phyloP scores from a whole-genome alignment of 176 grass and related monocot species.

The Pontederia crassipes region DNA sequence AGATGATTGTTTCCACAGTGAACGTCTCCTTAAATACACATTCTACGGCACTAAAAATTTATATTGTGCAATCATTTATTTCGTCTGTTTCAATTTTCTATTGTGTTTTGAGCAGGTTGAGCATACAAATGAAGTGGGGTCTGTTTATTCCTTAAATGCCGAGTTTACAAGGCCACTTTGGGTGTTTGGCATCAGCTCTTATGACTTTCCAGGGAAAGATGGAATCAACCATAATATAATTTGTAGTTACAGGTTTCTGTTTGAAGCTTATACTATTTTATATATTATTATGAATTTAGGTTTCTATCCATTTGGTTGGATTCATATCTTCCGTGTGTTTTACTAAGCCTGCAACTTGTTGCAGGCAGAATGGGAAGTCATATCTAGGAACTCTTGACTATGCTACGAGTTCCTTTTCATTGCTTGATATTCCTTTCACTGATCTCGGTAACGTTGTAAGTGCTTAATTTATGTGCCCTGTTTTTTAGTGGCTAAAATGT shows the following conservation, averaged over 20 bases:
- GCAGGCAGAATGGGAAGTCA: slow-evolving; percentile 71
- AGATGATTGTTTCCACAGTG: background rate
- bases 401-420: slow-evolving; percentile 56
- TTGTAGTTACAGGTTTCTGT: slow-evolving; percentile 76
- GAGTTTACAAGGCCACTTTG: slow-evolving; percentile 82
- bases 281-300: background rate
- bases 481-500: background rate
- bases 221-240: slow-evolving; percentile 36
- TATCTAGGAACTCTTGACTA: slow-evolving; percentile 70
- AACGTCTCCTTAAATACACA: background rate
- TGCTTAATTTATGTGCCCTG: slow-evolving; percentile 5
- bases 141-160: slow-evolving; percentile 63
- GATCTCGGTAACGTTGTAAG: slow-evolving; percentile 71
- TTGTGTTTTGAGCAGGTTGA: slow-evolving; percentile 47
- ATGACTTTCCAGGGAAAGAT: slow-evolving; percentile 62
- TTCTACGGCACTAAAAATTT: background rate
- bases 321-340: background rate
- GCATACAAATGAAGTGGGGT: slow-evolving; percentile 54
- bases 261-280: background rate
- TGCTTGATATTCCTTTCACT: slow-evolving; percentile 62
- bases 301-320: background rate
- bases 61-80: no score
- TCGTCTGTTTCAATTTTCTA: background rate
- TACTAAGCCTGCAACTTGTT: slow-evolving; percentile 1
- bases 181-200: slow-evolving; percentile 87